Percentiles rank a stretch among this genome's conserved stretches.
Conservation (phyloP, 208 protist species). For the Trypanosoma congolense region DNA sequence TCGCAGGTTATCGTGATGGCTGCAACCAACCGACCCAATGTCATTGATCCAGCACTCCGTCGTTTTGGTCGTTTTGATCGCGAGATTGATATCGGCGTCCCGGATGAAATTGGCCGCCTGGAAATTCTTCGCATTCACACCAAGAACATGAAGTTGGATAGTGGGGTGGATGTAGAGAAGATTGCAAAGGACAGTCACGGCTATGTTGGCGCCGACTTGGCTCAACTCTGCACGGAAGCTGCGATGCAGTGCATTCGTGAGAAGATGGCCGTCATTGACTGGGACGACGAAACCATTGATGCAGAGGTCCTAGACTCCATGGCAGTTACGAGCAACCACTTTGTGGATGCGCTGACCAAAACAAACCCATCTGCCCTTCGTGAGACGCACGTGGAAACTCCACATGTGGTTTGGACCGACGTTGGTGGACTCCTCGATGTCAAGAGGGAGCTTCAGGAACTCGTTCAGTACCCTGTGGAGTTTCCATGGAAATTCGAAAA, state of each 20-base stretch:
- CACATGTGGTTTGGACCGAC: constrained; percentile 99
- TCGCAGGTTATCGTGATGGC: constrained; percentile 99
- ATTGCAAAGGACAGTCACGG: constrained; percentile 97
- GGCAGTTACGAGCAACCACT: constrained; percentile 98
- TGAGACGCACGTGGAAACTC: constrained; percentile 99
- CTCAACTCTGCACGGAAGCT: constrained; percentile 99
- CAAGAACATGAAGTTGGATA: constrained; percentile 99
- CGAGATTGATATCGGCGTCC: constrained; percentile 99
- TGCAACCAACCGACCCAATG: constrained; percentile 99
- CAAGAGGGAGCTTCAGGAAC: constrained; percentile 98
- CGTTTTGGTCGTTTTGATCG: constrained; percentile 99
- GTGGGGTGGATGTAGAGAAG: constrained; percentile 98
- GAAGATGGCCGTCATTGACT: constrained; percentile 99
- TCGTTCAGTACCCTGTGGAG: constrained; percentile 99
- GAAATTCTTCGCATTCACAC: constrained; percentile 99
- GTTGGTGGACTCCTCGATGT: constrained; percentile 98
- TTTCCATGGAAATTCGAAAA: constrained; percentile 99
- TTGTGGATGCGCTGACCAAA: constrained; percentile 93
- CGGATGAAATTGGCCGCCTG: constrained; percentile 98
- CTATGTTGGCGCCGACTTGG: constrained; percentile 99
- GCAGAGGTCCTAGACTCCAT: constrained; percentile 98
- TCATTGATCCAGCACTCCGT: constrained; percentile 98
- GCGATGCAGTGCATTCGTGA: constrained; percentile 99
- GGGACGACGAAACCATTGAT: constrained; percentile 99
- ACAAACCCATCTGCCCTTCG: constrained; percentile 99